A percentile compares a stretch with the other conserved stretches of the same genome.
Conservation (phyloP, 306 rosid genomes). For the Canavalia gladiata region DNA sequence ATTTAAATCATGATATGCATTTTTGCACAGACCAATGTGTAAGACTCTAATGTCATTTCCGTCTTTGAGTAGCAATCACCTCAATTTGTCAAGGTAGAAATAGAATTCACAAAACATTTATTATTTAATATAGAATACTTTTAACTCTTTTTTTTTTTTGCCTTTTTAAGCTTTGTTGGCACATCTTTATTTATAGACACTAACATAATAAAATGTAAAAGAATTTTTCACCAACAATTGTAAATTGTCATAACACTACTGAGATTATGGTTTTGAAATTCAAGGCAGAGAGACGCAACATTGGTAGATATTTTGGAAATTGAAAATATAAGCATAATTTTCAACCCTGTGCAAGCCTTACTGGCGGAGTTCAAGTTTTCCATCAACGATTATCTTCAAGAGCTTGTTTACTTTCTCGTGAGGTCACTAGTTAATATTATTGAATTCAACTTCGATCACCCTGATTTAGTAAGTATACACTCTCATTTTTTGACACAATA, state of each 20-base stretch:
- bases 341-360: constrained; percentile 33
- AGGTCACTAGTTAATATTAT: constrained; percentile 66
- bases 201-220: too few relatives aligned
- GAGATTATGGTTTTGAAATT: not conserved
- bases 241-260: not conserved
- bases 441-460: constrained; percentile 60
- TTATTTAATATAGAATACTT: not conserved
- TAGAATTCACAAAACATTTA: not conserved
- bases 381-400: constrained; percentile 58
- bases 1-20: not conserved
- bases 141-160: not conserved
- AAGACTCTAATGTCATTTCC: constrained; percentile 58
- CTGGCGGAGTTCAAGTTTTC: constrained; percentile 62
- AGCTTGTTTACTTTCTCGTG: constrained; percentile 63
- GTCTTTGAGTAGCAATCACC: constrained; percentile 57
- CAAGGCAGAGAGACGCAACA: constrained; percentile 71
- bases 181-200: too few relatives aligned
- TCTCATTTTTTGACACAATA: not conserved
- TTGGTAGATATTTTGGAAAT: constrained; percentile 72
- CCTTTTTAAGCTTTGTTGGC: not conserved
- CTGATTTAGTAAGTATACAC: constrained; percentile 52
- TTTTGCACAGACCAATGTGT: constrained; percentile 67
- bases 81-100: constrained; percentile 54
- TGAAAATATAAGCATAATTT: constrained; percentile 49
- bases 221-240: too few relatives aligned